Conservation (phyloP, 1,139 yeast genomes). For the Hyphopichia fennica region DNA sequence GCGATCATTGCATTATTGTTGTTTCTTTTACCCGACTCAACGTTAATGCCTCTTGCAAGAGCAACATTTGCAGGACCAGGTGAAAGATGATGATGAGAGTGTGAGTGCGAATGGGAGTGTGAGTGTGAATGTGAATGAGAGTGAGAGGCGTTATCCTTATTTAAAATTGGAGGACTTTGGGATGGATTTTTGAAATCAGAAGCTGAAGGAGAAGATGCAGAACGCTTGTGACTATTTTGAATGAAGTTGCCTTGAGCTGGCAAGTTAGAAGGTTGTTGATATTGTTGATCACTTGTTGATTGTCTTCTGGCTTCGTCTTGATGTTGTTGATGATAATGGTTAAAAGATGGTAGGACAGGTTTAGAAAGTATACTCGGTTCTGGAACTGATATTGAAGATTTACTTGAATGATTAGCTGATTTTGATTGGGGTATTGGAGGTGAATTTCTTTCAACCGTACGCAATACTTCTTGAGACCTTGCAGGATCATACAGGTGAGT, state of each 20-base stretch:
- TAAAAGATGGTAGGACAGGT: not conserved
- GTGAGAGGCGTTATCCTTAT: not conserved
- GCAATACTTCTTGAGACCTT: not conserved
- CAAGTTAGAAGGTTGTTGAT: constrained; percentile 5
- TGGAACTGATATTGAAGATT: constrained; percentile 5
- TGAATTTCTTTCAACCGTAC: not conserved
- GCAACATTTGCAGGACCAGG: constrained; percentile 55
- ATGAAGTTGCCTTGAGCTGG: constrained; percentile 11
- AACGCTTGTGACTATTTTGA: constrained; percentile 18
- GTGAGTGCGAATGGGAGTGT: constrained; percentile 1
- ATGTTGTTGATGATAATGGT: not conserved
- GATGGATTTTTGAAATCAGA: not conserved
- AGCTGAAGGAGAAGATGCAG: constrained; percentile 21
- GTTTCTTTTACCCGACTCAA: constrained; percentile 36
- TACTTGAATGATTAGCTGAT: constrained; percentile 4
- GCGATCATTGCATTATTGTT: constrained; percentile 59
- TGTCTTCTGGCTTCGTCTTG: constrained; percentile 3
- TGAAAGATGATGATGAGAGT: constrained; percentile 14
- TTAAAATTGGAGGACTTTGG: not conserved
- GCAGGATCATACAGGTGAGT: not conserved
- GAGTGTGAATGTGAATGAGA: constrained; percentile 13
- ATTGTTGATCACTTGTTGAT: constrained; percentile 12
- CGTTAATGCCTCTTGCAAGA: constrained; percentile 42
- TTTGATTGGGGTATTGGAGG: constrained; percentile 6
- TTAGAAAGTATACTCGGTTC: not conserved